Percentiles rank a stretch among this genome's conserved stretches.
phyloP scores from a whole-genome alignment of 2,329 filamentous ascomycete genomes.

The Pseudogymnoascus sp. region DNA sequence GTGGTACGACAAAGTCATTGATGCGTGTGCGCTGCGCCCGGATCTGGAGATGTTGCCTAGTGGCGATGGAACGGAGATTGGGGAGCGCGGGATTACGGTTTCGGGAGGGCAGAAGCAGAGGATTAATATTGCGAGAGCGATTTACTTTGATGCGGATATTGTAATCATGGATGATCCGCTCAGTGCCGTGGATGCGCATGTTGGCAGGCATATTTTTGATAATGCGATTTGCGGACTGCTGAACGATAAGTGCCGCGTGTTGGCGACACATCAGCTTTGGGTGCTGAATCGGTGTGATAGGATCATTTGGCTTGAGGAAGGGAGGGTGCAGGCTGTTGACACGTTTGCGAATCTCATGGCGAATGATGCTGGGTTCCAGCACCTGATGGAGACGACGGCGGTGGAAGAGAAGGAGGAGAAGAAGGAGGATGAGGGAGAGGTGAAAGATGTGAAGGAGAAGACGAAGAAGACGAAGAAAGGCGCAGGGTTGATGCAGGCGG shows the following conservation, averaged over 20 bases:
- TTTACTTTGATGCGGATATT: conserved; percentile 62
- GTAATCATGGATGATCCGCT: conserved; percentile 64
- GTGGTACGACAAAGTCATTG: conserved; percentile 63
- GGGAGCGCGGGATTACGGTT: conserved; percentile 89
- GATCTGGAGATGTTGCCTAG: conserved; percentile 92
- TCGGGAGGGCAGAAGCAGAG: conserved; percentile 94
- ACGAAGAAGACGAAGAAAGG: conserved; percentile 52
- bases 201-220: conserved; percentile 76
- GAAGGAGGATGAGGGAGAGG: conserved; percentile 40
- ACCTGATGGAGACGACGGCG: conserved; percentile 78
- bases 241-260: conserved; percentile 79
- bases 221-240: conserved; percentile 85
- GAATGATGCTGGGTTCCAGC: conserved; percentile 68
- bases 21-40: conserved; percentile 70
- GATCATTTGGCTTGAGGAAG: conserved; percentile 88
- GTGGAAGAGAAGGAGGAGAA: conserved; percentile 57
- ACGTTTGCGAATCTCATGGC: conserved; percentile 85
- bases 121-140: conserved; percentile 81
- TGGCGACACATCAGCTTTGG: conserved; percentile 93
- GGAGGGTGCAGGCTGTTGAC: conserved; percentile 74
- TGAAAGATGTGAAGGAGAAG: conserved; percentile 38
- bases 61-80: conserved; percentile 85
- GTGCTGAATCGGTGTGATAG: conserved; percentile 85
- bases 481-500: conserved; percentile 63
- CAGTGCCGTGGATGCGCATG: conserved; percentile 63